Conservation (phyloP, 2,329 filamentous ascomycete genomes). For the Aureobasidium sp. region DNA sequence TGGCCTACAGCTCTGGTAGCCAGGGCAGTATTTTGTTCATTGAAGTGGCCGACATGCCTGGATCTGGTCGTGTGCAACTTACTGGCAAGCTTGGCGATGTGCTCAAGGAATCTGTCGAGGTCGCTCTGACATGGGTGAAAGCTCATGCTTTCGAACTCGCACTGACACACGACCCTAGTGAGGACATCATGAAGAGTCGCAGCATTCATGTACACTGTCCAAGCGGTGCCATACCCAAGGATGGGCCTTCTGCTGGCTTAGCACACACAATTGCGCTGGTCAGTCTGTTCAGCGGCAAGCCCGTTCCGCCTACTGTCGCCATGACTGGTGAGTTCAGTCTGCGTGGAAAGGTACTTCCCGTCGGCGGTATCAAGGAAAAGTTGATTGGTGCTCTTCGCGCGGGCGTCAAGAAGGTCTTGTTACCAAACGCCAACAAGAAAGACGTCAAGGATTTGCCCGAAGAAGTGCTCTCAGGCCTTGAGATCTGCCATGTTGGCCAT, state of each 20-base stretch:
- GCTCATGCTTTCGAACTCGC: conserved; percentile 88
- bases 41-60: conserved; percentile 95
- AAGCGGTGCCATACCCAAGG: conserved; percentile 89
- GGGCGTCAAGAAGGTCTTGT: conserved; percentile 85
- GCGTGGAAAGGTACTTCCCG: conserved; percentile 81
- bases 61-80: conserved; percentile 81
- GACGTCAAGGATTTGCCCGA: conserved; percentile 83
- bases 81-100: conserved; percentile 96
- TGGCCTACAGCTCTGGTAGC: conserved; percentile 85
- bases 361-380: conserved; percentile 98
- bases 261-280: conserved; percentile 91
- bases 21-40: conserved; percentile 98
- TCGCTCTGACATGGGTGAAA: conserved; percentile 94
- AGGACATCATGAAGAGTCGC: conserved; percentile 93
- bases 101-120: conserved; percentile 92
- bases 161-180: conserved; percentile 66
- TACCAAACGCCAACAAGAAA: conserved; percentile 83
- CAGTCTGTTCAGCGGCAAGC: conserved; percentile 75
- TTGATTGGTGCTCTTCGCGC: conserved; percentile 87
- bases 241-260: conserved; percentile 74
- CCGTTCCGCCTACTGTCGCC: conserved; percentile 82
- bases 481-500: conserved; percentile 82
- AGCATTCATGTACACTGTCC: conserved; percentile 96
- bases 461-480: conserved; percentile 77
- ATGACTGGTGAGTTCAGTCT: conserved; percentile 84